Evolutionary conservation across 148 eudicot species (phyloP).

Genomic region (Linanthus parryae): DNA sequence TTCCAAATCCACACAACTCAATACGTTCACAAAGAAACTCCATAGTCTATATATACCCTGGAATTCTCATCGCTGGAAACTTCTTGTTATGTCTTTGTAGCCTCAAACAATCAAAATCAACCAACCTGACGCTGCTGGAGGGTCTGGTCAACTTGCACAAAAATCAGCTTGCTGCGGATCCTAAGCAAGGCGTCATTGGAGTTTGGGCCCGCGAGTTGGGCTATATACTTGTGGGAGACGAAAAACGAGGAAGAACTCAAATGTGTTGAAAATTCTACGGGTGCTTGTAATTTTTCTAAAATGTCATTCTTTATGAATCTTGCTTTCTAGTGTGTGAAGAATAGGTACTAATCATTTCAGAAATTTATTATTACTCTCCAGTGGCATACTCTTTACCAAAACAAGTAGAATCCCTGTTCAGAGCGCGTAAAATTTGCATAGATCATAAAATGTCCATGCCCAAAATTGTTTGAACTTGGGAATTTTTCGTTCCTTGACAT

Average conservation of each 20-base stretch:
- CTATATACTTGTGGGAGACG: conserved; percentile 3
- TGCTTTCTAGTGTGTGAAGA: conserved; percentile 42
- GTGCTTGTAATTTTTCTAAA: conserved; percentile 40
- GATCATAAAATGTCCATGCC: too few relatives aligned
- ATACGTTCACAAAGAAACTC: too few relatives aligned
- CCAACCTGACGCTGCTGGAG: conserved; percentile 13
- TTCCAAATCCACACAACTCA: neutral
- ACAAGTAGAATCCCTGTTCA: neutral
- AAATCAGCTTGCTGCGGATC: conserved; percentile 27
- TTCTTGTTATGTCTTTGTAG: conserved; percentile 8
- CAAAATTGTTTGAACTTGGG: neutral
- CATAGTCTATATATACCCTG: too few relatives aligned
- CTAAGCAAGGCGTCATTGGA: neutral
- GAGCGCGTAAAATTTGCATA: neutral
- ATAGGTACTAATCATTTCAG: conserved; percentile 25
- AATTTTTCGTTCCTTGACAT: too few relatives aligned
- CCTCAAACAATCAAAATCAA: conserved; percentile 21
- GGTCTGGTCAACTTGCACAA: conserved; percentile 14
- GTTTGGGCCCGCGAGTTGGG: neutral
- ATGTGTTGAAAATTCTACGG: conserved; percentile 21
- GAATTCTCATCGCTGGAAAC: too few relatives aligned
- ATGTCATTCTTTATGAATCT: conserved; percentile 34
- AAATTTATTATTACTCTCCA: too few relatives aligned
- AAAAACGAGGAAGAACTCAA: conserved; percentile 4
- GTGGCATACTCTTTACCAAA: neutral